Conservation (phyloP, 306 rosid genomes). For the Trifolium fragiferum region DNA sequence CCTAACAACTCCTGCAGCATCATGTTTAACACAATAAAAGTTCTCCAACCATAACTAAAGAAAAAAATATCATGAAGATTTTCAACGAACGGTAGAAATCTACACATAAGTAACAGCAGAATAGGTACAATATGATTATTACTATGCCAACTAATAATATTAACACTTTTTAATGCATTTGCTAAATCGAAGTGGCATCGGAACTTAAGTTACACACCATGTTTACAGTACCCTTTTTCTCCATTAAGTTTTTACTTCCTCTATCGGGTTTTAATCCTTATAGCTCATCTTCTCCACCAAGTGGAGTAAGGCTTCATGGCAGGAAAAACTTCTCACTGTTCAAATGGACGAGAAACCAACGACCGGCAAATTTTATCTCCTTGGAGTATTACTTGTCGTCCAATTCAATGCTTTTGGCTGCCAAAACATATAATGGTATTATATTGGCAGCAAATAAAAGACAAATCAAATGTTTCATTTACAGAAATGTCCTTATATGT, state of each 20-base stretch:
- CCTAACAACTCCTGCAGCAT: conserved; percentile 8
- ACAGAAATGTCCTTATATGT: not conserved
- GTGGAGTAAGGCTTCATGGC: not conserved
- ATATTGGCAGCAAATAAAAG: not conserved
- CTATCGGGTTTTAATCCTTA: not conserved
- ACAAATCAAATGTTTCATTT: conserved; percentile 13
- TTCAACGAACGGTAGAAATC: not conserved
- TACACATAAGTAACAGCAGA: conserved; percentile 4
- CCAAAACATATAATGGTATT: conserved; percentile 14
- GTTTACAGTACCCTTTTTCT: conserved; percentile 7
- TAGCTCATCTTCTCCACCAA: conserved; percentile 5
- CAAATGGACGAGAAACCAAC: conserved; percentile 21
- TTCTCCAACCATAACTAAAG: not conserved
- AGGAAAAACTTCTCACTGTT: conserved; percentile 24
- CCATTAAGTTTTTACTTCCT: not conserved
- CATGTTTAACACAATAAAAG: not conserved
- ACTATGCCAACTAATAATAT: conserved; percentile 22
- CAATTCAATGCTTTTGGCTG: not conserved
- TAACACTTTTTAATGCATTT: conserved; percentile 23
- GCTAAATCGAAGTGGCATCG: not conserved
- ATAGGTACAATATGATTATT: conserved; percentile 23
- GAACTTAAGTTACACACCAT: not conserved
- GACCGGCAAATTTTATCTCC: conserved; percentile 11
- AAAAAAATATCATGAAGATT: not conserved
- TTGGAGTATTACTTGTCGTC: not conserved